Conservation (phyloP, 2,329 filamentous ascomycete genomes). For the Hypomyces perniciosus region DNA sequence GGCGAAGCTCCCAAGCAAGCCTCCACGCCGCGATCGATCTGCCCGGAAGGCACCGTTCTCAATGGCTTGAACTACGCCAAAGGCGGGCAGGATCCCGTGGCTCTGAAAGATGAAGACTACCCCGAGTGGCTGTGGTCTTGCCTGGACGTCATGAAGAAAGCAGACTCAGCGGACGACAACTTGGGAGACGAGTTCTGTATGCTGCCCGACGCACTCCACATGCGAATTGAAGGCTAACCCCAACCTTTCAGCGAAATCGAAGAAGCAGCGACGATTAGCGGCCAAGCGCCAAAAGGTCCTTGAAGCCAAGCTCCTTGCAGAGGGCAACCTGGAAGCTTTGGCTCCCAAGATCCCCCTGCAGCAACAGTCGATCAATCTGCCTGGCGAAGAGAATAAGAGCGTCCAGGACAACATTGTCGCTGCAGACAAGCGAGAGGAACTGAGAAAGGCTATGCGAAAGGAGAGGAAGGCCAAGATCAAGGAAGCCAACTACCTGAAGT, state of each 20-base stretch:
- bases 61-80: constrained; percentile 75
- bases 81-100: constrained; percentile 65
- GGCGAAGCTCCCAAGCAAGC: constrained; percentile 27
- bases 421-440: constrained; percentile 49
- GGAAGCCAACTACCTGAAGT: constrained; percentile 80
- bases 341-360: constrained; percentile 67
- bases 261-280: constrained; percentile 69
- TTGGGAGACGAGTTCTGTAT: constrained; percentile 75
- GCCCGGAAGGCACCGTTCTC: constrained; percentile 62
- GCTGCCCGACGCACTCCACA: constrained; percentile 27
- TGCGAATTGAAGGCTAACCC: not conserved
- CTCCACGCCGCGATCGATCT: constrained; percentile 40
- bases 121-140: constrained; percentile 75
- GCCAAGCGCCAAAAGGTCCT: constrained; percentile 54
- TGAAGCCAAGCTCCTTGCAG: constrained; percentile 55
- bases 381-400: constrained; percentile 39
- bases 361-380: constrained; percentile 72
- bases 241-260: constrained; percentile 63
- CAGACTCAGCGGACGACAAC: constrained; percentile 43
- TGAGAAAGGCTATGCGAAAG: constrained; percentile 66
- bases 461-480: constrained; percentile 73
- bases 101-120: constrained; percentile 68
- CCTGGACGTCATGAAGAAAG: constrained; percentile 56
- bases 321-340: constrained; percentile 60
- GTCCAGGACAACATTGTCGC: constrained; percentile 42